A percentile compares a stretch with the other conserved stretches of the same genome.
Conservation (phyloP, 352 stramenopile species). For the Phytophthora sp. region DNA sequence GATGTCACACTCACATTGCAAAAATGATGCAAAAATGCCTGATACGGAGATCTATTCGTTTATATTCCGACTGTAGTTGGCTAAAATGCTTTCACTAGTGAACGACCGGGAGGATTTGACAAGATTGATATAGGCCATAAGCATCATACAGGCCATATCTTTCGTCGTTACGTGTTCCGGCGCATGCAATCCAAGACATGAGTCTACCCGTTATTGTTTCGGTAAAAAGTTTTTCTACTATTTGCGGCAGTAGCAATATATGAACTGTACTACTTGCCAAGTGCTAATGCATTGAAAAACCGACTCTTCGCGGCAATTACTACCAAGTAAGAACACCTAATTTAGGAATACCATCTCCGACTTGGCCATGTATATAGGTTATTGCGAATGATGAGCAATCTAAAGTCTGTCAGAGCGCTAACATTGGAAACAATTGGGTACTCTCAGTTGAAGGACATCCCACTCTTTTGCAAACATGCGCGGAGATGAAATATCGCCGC, state of each 20-base stretch:
- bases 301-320: neutral
- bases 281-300: neutral
- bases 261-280: conserved; percentile 1
- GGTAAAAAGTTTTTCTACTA: neutral
- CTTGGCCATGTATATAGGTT: conserved; percentile 8
- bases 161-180: too few species aligned
- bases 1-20: too few species aligned
- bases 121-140: too few species aligned
- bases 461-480: conserved; percentile 12
- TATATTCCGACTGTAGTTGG: too few species aligned
- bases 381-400: neutral
- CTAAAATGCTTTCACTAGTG: too few species aligned
- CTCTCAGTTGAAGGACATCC: neutral
- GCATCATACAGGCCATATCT: too few species aligned
- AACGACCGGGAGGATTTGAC: too few species aligned
- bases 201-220: neutral
- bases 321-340: too few species aligned
- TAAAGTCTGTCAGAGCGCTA: too few species aligned
- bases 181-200: neutral
- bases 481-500: neutral
- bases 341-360: conserved; percentile 7
- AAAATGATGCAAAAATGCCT: too few species aligned
- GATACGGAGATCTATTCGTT: too few species aligned
- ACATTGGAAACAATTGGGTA: too few species aligned
- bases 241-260: conserved; percentile 2